Conservation (phyloP, 306 rosid species). For the Sesbania bispinosa region DNA sequence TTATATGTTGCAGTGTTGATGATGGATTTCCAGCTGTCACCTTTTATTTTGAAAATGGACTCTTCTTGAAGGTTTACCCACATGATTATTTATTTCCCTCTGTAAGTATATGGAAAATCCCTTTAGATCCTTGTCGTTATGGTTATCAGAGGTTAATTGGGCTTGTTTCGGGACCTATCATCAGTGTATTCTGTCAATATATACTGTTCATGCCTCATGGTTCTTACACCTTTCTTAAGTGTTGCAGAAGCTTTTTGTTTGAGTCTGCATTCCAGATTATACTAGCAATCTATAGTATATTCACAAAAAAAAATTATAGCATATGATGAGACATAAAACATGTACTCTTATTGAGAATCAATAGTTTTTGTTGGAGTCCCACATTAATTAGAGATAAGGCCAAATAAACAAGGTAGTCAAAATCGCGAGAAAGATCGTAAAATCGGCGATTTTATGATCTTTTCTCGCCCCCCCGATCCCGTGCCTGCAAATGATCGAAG, state of each 20-base stretch:
- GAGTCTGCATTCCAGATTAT: not conserved
- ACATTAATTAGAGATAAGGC: too few species aligned
- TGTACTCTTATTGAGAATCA: not conserved
- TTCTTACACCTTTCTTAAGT: not conserved
- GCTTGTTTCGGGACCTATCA: constrained; percentile 15
- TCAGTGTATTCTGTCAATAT: constrained; percentile 3
- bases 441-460: too few species aligned
- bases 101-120: constrained; percentile 54
- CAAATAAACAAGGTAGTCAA: too few species aligned
- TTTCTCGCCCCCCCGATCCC: too few species aligned
- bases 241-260: constrained; percentile 11
- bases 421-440: too few species aligned
- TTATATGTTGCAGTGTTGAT: constrained; percentile 68
- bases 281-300: too few species aligned
- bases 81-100: constrained; percentile 77
- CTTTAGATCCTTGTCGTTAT: not conserved
- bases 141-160: not conserved
- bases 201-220: not conserved
- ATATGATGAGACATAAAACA: not conserved
- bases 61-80: constrained; percentile 85
- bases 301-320: too few species aligned
- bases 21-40: constrained; percentile 85
- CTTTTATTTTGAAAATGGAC: constrained; percentile 82
- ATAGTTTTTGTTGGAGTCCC: too few species aligned
- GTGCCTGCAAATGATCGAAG: too few species aligned